Base-by-base conservation (phyloP, 768 basidiomycete genomes). In the Boletales sp. region DNA sequence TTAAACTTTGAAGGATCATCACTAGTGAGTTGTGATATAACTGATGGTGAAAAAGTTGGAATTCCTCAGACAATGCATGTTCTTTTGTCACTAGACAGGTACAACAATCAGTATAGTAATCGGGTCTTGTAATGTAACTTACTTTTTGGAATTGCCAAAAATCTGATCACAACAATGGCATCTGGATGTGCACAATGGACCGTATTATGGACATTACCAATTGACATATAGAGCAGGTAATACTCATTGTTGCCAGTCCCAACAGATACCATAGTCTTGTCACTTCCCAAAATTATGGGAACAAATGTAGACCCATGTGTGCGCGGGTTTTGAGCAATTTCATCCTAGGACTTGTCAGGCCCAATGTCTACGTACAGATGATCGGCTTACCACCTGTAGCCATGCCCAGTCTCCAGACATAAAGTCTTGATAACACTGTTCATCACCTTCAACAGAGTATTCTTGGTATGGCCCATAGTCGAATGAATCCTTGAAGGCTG, bases 81-180 rank as follows among this genome's bases (percentile, higher is more conserved):
- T 48, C 68, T 49, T 57, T 70, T 67, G n/a, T n/a, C n/a, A n/a
- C n/a, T n/a, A n/a, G n/a, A n/a, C n/a, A n/a, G n/a, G n/a, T n/a
- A n/a, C n/a, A n/a, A n/a, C n/a, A n/a, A n/a, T n/a, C n/a, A n/a
- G n/a, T n/a, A n/a, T n/a, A n/a, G n/a, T n/a, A n/a, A n/a, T n/a
- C n/a, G n/a, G n/a, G n/a, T n/a, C n/a, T n/a, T n/a, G n/a, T n/a
- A n/a, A n/a, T n/a, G n/a, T n/a, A n/a, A n/a, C n/a, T n/a, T n/a
- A n/a, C n/a, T n/a, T n/a, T n/a, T n/a, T 3, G 63, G 60, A 39
- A 71, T 68, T 1, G 61, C 48, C 3, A 70, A 56, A 44, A 70
- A 70, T 0, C 42, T 57, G 4, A 55, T 18, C 13, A 57, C 30
- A 1, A 60, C 19, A 0, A 56, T 34, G 5, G 47, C 41, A 33